Evolutionary conservation across 306 rosid genomes (phyloP).

Genomic region (Glycine soja): DNA sequence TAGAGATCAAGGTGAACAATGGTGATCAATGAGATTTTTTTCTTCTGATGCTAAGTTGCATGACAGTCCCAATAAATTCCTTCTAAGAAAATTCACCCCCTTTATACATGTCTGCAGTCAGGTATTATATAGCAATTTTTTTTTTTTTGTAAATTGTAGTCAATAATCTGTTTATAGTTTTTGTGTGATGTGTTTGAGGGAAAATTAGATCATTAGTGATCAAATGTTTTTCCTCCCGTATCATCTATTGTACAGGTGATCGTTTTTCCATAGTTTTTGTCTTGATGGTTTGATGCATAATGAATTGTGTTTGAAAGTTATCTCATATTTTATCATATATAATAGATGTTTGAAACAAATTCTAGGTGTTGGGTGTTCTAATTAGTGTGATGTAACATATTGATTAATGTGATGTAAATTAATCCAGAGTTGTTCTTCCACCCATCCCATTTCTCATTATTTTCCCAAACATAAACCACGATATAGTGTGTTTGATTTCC

Average conservation of each 20-base stretch:
- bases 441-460: no score
- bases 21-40: conserved; percentile 47
- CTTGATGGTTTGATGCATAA: conserved; percentile 17
- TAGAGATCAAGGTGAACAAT: conserved; percentile 77
- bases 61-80: conserved; percentile 53
- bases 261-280: conserved; percentile 10
- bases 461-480: no score
- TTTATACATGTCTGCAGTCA: conserved; percentile 38
- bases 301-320: conserved; percentile 36
- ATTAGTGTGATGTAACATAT: conserved; percentile 3
- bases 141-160: conserved; percentile 52
- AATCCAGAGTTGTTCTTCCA: not conserved
- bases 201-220: conserved; percentile 34
- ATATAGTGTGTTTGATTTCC: no score
- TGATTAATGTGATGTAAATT: not conserved
- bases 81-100: conserved; percentile 14
- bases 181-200: conserved; percentile 35
- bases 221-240: conserved; percentile 29
- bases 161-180: conserved; percentile 45
- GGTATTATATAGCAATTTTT: conserved; percentile 39
- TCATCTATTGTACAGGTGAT: conserved; percentile 37
- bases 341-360: not conserved
- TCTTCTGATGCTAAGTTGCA: conserved; percentile 47
- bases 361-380: conserved; percentile 7
- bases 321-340: conserved; percentile 10